Percentiles rank a stretch among this genome's conserved stretches.
phyloP scores from a whole-genome alignment of 208 protist species.

The Acanthamoeba polyphaga region DNA sequence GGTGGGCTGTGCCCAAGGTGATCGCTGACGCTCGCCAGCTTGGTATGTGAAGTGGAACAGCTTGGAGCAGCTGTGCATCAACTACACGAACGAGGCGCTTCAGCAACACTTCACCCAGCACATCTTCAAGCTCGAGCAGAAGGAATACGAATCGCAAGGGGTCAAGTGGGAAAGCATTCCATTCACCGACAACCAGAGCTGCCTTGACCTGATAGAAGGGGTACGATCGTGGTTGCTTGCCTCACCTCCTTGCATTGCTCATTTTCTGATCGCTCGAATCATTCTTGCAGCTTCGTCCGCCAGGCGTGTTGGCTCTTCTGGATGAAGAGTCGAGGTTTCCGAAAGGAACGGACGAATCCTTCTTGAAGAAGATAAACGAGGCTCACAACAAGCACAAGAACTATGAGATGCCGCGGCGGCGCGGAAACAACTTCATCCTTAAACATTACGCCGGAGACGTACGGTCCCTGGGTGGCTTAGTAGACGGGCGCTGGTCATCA shows the following conservation, averaged over 20 bases:
- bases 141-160: constrained; percentile 81
- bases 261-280: not conserved
- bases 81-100: constrained; percentile 98
- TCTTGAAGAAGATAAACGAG: constrained; percentile 85
- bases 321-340: constrained; percentile 88
- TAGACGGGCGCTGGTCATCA: not conserved
- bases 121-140: constrained; percentile 96
- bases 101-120: constrained; percentile 98
- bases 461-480: not conserved
- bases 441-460: constrained; percentile 89
- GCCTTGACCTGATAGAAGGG: constrained; percentile 85
- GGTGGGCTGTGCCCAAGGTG: not conserved
- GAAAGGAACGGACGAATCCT: constrained; percentile 79
- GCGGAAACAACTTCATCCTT: constrained; percentile 83
- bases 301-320: constrained; percentile 84
- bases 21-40: constrained; percentile 74
- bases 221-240: constrained; percentile 74
- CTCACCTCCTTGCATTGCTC: constrained; percentile 5
- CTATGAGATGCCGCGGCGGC: constrained; percentile 5
- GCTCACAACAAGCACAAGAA: constrained; percentile 78
- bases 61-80: constrained; percentile 98
- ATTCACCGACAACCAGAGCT: constrained; percentile 85
- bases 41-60: constrained; percentile 93
- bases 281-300: not conserved
- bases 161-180: constrained; percentile 83